Percentiles rank a stretch among this genome's conserved stretches.
Evolutionary conservation across 2,329 filamentous ascomycete genomes (phyloP).

Genomic region (Phyllosticta ampelicida): DNA sequence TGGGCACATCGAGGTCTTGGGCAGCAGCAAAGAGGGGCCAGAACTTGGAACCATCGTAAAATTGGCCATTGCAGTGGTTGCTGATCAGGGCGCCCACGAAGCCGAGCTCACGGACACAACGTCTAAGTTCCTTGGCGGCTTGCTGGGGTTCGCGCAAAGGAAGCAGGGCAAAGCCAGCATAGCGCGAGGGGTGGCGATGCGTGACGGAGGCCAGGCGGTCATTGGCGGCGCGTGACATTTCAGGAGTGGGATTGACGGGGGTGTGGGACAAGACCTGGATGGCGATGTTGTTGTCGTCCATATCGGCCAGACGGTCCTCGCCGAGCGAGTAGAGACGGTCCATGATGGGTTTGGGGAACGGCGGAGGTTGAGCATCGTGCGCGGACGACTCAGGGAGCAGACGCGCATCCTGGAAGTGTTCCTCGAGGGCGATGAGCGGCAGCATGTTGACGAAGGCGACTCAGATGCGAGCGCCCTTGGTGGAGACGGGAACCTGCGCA

Average conservation of each 20-base stretch:
- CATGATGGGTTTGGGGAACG: slow-evolving; percentile 3
- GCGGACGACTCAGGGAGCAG: slow-evolving; percentile 3
- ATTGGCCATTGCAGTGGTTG: slow-evolving; percentile 22
- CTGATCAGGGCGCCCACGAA: slow-evolving; percentile 51
- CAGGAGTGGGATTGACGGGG: slow-evolving; percentile 8
- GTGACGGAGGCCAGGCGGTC: slow-evolving; percentile 6
- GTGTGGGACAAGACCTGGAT: slow-evolving; percentile 9
- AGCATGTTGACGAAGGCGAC: slow-evolving; percentile 2
- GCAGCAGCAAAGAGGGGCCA: slow-evolving; percentile 22
- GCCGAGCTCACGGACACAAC: slow-evolving; percentile 32
- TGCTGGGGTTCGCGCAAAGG: slow-evolving; percentile 25
- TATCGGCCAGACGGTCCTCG: slow-evolving; percentile 8
- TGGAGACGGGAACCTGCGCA: neutral
- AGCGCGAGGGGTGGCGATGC: slow-evolving; percentile 21
- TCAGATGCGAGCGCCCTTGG: neutral
- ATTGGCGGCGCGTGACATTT: slow-evolving; percentile 4
- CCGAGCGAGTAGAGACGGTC: slow-evolving; percentile 6
- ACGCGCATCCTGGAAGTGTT: slow-evolving; percentile 5
- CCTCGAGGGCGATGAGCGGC: slow-evolving; percentile 8
- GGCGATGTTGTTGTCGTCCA: slow-evolving; percentile 9
- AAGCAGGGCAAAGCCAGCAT: slow-evolving; percentile 33
- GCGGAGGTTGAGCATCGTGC: slow-evolving; percentile 2
- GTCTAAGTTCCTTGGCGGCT: slow-evolving; percentile 20
- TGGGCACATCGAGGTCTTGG: slow-evolving; percentile 22
- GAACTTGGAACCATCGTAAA: slow-evolving; percentile 23